Conservation (phyloP, 805 yeast genomes). For the Sugiyamaella mastotermitis region DNA sequence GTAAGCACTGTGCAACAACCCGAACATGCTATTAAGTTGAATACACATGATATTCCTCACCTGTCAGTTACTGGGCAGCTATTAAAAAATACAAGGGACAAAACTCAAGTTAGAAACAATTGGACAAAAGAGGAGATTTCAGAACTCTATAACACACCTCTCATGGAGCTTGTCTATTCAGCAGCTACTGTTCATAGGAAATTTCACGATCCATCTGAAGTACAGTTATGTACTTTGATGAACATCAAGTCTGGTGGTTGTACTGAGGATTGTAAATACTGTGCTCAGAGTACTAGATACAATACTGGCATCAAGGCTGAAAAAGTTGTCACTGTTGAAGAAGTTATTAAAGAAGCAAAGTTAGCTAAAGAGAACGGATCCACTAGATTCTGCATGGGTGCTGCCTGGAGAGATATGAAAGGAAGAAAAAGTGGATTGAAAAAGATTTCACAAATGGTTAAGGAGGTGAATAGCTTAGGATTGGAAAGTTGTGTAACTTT, state of each 20-base stretch:
- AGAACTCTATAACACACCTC: conserved; percentile 59
- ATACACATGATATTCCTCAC: too few species aligned
- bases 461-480: conserved; percentile 54
- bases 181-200: conserved; percentile 64
- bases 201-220: conserved; percentile 61
- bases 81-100: background rate
- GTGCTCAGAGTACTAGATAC: conserved; percentile 68
- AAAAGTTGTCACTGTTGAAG: conserved; percentile 52
- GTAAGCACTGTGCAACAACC: too few species aligned
- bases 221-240: conserved; percentile 70
- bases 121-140: conserved; percentile 62
- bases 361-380: conserved; percentile 65
- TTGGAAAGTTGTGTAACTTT: conserved; percentile 77
- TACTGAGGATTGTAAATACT: conserved; percentile 74
- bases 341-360: conserved; percentile 57
- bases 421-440: conserved; percentile 66
- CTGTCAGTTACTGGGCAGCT: too few species aligned
- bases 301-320: conserved; percentile 69
- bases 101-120: conserved; percentile 9
- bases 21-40: too few species aligned
- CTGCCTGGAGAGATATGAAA: conserved; percentile 83
- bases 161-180: conserved; percentile 51
- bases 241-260: conserved; percentile 78
- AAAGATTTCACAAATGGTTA: conserved; percentile 59
- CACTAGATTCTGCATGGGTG: conserved; percentile 79